Evolutionary conservation across 2,329 filamentous ascomycete species (phyloP).

Genomic region (Xylariales sp.): DNA sequence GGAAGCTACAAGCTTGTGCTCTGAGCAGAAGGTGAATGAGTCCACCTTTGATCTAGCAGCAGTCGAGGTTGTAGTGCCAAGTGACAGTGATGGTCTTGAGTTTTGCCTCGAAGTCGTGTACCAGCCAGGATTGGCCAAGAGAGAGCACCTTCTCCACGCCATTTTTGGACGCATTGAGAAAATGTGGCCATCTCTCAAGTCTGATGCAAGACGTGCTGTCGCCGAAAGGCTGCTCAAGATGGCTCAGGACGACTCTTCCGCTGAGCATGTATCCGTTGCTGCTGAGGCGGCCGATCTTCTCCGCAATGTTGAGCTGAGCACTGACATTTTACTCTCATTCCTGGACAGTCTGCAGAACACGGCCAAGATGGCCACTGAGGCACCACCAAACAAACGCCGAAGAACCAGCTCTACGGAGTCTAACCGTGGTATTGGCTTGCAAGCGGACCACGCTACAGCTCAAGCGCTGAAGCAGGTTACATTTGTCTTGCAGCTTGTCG

Average conservation of each 20-base stretch:
- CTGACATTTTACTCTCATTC: constrained; percentile 66
- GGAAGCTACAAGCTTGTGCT: constrained; percentile 47
- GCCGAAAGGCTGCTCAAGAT: constrained; percentile 61
- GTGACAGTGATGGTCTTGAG: constrained; percentile 47
- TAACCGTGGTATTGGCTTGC: constrained; percentile 42
- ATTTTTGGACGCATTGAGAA: constrained; percentile 66
- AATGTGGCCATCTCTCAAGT: constrained; percentile 71
- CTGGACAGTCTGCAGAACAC: constrained; percentile 70
- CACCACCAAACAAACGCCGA: constrained; percentile 70
- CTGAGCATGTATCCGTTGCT: constrained; percentile 37
- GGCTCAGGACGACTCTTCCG: constrained; percentile 40
- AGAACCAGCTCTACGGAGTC: constrained; percentile 59
- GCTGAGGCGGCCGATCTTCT: constrained; percentile 68
- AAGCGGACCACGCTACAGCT: constrained; percentile 1
- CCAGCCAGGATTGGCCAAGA: constrained; percentile 32
- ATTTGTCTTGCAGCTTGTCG: constrained; percentile 83
- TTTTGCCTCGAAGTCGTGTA: constrained; percentile 45
- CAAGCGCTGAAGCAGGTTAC: constrained; percentile 72
- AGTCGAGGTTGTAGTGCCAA: constrained; percentile 49
- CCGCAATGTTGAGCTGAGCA: constrained; percentile 67
- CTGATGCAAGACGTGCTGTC: constrained; percentile 53
- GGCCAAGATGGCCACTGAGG: constrained; percentile 66
- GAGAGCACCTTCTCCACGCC: constrained; percentile 55
- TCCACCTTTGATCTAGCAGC: constrained; percentile 35
- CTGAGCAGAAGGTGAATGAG: constrained; percentile 37